Base-by-base conservation (phyloP, 352 stramenopile genomes). In the Phytopythium sindhum region DNA sequence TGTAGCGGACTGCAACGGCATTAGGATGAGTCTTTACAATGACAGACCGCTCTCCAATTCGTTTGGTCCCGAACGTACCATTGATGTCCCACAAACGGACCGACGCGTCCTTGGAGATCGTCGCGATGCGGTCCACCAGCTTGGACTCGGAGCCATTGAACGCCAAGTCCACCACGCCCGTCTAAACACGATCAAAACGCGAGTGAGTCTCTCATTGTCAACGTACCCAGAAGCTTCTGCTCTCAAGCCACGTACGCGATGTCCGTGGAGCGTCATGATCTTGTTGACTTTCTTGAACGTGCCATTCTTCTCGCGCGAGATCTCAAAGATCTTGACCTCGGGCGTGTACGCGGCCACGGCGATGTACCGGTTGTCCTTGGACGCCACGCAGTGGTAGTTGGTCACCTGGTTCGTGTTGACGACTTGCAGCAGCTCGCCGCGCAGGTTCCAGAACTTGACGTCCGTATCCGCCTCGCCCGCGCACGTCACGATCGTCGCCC, bases 291-390 rank as follows among this genome's bases (percentile, higher is more conserved):
- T 91, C 65, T 90, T 89, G 67, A 93, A 93, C 21, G 77, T 68
- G 33, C 85, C 85, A 47, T 73, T 79, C 69, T 90, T 91, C 61
- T 90, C 84, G 24, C 85, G 85, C 26, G 73, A 74, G 57, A 93
- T 91, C 57, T 93, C 85, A 41, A 89, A 88, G 53, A 93, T 93
- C 70, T 90, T 90, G 56, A 91, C 85, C 35, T 93, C 85, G 11
- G 85, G 85, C 6, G 85, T 93, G 71, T 91, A 93, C 12, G 82
- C 82, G 21, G 85, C 85, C 23, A 93, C 80, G 23, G 85, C 82
- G 57, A 93, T 82, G 65, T 86, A 93, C 6, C 85, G 81, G 58
- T 91, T 93, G 73, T 93, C 85, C 61, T 89, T 91, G 31, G 85
- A 93, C 4, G 73, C 80, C 8, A 93, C 70, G 60, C 78, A 89